Evolutionary conservation across 352 stramenopile genomes (phyloP).

Genomic region (Phytopythium helicoides): DNA sequence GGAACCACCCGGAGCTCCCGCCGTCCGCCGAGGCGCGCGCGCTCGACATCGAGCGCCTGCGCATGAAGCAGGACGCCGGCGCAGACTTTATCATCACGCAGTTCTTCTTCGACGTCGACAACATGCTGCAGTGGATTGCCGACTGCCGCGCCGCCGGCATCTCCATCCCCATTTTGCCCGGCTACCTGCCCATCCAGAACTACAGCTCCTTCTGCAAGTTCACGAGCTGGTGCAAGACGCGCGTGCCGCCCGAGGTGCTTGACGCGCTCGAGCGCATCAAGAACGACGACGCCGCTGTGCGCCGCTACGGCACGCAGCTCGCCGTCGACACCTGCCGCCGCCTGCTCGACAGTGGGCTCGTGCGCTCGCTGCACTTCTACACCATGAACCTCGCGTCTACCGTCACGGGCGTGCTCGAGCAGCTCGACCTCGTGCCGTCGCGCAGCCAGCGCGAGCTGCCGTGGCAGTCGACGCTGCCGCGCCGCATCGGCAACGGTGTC

Average conservation of each 20-base stretch:
- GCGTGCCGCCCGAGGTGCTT: slow-evolving; percentile 87
- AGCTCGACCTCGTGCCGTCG: slow-evolving; percentile 59
- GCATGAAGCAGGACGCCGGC: slow-evolving; percentile 96
- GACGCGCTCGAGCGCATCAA: slow-evolving; percentile 84
- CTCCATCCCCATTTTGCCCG: slow-evolving; percentile 94
- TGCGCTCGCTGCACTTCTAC: slow-evolving; percentile 92
- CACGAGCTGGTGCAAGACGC: slow-evolving; percentile 97
- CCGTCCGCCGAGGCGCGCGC: slow-evolving; percentile 69
- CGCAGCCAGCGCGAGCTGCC: slow-evolving; percentile 66
- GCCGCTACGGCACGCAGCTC: slow-evolving; percentile 93
- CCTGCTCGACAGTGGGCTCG: slow-evolving; percentile 69
- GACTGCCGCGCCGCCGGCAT: slow-evolving; percentile 92
- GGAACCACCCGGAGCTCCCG: slow-evolving; percentile 82
- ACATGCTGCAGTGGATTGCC: slow-evolving; percentile 96
- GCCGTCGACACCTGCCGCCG: slow-evolving; percentile 92
- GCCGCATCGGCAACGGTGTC: slow-evolving; percentile 64
- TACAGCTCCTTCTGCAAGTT: slow-evolving; percentile 98
- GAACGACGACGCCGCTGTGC: slow-evolving; percentile 93
- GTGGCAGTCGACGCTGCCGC: slow-evolving; percentile 68
- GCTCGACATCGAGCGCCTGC: slow-evolving; percentile 96
- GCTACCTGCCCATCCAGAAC: slow-evolving; percentile 87
- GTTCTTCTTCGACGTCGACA: slow-evolving; percentile 99
- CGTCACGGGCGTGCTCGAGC: slow-evolving; percentile 82
- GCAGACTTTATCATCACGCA: slow-evolving; percentile 99
- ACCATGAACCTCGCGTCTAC: slow-evolving; percentile 93